Conservation (phyloP, 768 basidiomycete genomes). For the Tephrocybe sp. region DNA sequence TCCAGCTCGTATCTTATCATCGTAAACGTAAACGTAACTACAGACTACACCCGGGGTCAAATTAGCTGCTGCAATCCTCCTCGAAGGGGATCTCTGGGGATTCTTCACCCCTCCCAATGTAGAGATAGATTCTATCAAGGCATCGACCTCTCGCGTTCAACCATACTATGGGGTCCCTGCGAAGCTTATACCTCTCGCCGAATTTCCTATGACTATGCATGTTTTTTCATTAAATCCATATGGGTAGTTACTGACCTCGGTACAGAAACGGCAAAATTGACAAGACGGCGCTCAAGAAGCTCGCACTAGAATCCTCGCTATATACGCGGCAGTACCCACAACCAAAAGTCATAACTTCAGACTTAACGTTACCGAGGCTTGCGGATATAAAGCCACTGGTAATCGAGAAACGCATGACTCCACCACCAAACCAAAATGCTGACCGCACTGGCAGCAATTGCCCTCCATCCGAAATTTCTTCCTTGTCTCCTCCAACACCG, state of each 20-base stretch:
- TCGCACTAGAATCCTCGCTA: conserved; percentile 27
- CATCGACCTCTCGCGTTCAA: conserved; percentile 46
- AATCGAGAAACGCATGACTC: conserved; percentile 9
- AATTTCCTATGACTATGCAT: conserved; percentile 53
- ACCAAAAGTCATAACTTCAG: too few species aligned
- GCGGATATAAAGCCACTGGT: conserved; percentile 6
- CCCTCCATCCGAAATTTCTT: conserved; percentile 6
- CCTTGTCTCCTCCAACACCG: conserved; percentile 12
- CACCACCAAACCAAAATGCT: conserved; percentile 5
- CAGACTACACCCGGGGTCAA: conserved; percentile 24
- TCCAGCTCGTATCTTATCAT: neutral
- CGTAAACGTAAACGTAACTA: neutral
- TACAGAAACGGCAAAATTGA: conserved; percentile 55
- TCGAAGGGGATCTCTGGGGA: conserved; percentile 57
- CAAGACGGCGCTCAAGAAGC: conserved; percentile 41
- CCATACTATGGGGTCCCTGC: conserved; percentile 62
- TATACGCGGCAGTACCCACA: conserved; percentile 7
- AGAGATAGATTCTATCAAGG: conserved; percentile 32
- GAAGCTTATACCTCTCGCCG: conserved; percentile 39
- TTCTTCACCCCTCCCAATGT: conserved; percentile 49
- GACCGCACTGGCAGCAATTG: neutral
- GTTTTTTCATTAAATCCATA: conserved; percentile 20
- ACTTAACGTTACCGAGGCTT: neutral
- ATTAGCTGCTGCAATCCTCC: conserved; percentile 50
- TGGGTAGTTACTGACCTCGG: neutral